A percentile compares a stretch with the other conserved stretches of the same genome.
These are phyloP conservation scores for Apostasia ramifera DNA, from an alignment of 106 monocot species.

Conservation along the genomic window DNA sequence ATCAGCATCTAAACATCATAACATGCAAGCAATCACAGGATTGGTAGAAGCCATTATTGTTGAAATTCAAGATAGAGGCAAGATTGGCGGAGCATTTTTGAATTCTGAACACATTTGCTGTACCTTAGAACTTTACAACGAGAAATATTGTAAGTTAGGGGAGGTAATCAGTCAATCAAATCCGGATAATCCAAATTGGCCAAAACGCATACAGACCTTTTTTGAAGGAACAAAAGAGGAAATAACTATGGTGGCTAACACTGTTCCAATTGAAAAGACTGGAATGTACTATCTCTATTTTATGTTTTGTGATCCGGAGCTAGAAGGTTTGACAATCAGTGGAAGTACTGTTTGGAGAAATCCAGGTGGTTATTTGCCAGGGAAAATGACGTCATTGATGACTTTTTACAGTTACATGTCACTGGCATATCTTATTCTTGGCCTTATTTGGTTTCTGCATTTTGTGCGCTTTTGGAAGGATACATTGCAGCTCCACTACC, in stretches of 20 bases:
- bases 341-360: slow-evolving; percentile 96
- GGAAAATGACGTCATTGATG: slow-evolving; percentile 94
- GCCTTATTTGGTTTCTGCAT: slow-evolving; percentile 84
- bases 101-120: slow-evolving; percentile 85
- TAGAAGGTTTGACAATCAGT: slow-evolving; percentile 55
- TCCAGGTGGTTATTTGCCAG: slow-evolving; percentile 87
- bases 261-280: slow-evolving; percentile 53
- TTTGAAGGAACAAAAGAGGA: slow-evolving; percentile 74
- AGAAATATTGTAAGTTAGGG: slow-evolving; percentile 57
- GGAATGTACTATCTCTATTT: slow-evolving; percentile 99
- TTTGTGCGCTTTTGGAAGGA: slow-evolving; percentile 87
- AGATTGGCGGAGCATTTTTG: slow-evolving; percentile 74
- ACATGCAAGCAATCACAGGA: slow-evolving; percentile 85
- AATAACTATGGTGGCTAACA: slow-evolving; percentile 43
- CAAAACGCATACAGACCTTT: slow-evolving; percentile 83
- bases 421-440: slow-evolving; percentile 85
- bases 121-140: slow-evolving; percentile 31
- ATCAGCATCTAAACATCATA: slow-evolving; percentile 57
- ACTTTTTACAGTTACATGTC: slow-evolving; percentile 92
- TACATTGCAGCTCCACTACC: slow-evolving; percentile 84
- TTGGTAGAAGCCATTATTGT: slow-evolving; percentile 94
- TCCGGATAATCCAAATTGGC: slow-evolving; percentile 66
- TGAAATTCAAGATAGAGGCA: slow-evolving; percentile 82
- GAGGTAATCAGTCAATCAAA: slow-evolving; percentile 82
- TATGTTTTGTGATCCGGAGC: slow-evolving; percentile 91